Conservation (phyloP, 176 grass and related monocot species). For the barley (Hordeum vulgare) region DNA sequence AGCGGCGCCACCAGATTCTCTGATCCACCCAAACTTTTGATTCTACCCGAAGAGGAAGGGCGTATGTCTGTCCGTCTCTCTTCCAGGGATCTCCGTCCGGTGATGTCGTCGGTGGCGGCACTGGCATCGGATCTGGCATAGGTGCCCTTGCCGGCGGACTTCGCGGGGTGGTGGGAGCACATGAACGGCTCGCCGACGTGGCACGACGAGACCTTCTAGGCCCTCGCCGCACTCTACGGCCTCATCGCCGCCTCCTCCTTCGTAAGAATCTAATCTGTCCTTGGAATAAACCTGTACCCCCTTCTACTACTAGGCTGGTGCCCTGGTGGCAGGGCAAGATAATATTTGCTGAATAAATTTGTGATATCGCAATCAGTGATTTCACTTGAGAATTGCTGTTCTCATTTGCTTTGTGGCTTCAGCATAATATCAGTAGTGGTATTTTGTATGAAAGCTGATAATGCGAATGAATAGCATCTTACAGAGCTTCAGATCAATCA, state of each 20-base stretch:
- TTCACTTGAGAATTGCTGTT: too few relatives aligned
- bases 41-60: neutral
- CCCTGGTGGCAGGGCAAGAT: too few relatives aligned
- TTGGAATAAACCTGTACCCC: neutral
- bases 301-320: neutral
- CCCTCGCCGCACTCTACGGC: slow-evolving; percentile 65
- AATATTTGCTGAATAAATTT: too few relatives aligned
- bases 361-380: too few relatives aligned
- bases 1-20: neutral
- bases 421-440: neutral
- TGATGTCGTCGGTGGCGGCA: slow-evolving; percentile 18
- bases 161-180: slow-evolving; percentile 56
- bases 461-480: neutral
- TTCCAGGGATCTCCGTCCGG: neutral
- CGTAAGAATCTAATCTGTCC: slow-evolving; percentile 27
- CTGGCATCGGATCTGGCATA: neutral
- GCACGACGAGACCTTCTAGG: slow-evolving; percentile 64
- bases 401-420: too few relatives aligned
- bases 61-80: neutral
- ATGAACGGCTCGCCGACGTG: slow-evolving; percentile 56
- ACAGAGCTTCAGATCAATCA: neutral
- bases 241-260: slow-evolving; percentile 57
- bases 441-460: slow-evolving; percentile 7
- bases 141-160: neutral
- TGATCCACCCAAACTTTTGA: neutral